Evolutionary conservation across 495 filamentous ascomycete genomes (phyloP), one percentile per base, ranked within the genome.

Genomic region (Oidiodendron maius): DNA sequence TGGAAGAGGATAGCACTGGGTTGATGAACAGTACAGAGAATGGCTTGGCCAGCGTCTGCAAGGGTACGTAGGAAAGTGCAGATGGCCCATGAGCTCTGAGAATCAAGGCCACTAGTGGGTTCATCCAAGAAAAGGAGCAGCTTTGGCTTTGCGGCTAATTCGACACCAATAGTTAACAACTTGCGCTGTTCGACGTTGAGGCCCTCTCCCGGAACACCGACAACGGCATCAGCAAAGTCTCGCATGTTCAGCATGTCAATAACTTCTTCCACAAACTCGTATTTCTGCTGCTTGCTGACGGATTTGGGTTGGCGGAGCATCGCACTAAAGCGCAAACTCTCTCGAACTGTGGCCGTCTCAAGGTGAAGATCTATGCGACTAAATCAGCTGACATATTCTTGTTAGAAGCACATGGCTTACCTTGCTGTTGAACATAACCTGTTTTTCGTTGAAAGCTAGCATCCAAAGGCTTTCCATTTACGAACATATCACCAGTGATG

Each of bases 291-390:
- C 16, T 75, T 74, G 3, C 85, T 66, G 10, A 81, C 73, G 20
- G 78, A 74, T 15, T 77, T 80, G 3, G 91, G 88, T 59, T 96
- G 91, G 39, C 91, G 84, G 13, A 95, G 78, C 28, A 90, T 64
- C 32, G 91, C 91, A 46, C 80, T 86, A 64, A 96, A 96, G 36
- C 76, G 71, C 12, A 96, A 71, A 24, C 89, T 87, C 61, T 88
- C 91, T 35, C 90, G 80, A 30, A 95, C 90, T 4, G 91, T 97
- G 1, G 83, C 80, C 0, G 89, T 94, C 28, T 83, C 73, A 21
- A 94, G 74, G 64, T 95, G 91, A 8, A 97, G 76, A 78, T 97
- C 91, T n/a, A n/a, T n/a, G n/a, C n/a, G n/a, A n/a, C n/a, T n/a
- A n/a, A n/a, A n/a, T n/a, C n/a, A n/a, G n/a, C n/a, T n/a, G n/a